These are phyloP conservation scores for Cladorrhinum sp. DNA, from an alignment of 2,329 filamentous ascomycete genomes.

Conservation along the genomic window DNA sequence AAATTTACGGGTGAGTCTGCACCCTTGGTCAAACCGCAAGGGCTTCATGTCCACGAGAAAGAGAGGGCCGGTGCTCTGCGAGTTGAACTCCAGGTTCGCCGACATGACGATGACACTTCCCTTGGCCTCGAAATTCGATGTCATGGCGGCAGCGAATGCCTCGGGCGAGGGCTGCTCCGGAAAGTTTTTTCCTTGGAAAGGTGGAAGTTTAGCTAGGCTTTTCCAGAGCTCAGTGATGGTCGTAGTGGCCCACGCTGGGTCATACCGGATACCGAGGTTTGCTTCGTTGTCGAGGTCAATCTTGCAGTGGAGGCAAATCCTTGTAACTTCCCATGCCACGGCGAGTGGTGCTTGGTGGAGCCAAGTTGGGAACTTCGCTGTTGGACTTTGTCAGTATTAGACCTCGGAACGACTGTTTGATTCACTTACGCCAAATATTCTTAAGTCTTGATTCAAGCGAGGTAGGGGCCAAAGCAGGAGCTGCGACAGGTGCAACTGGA, in stretches of 20 bases:
- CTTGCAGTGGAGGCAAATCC: conserved; percentile 45
- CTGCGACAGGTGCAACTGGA: background rate
- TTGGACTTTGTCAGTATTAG: background rate
- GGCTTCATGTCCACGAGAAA: conserved; percentile 49
- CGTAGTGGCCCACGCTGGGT: conserved; percentile 36
- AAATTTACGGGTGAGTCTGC: conserved; percentile 54
- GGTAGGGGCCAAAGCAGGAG: background rate
- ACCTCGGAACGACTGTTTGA: background rate
- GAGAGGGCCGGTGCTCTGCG: conserved; percentile 35
- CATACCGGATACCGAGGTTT: conserved; percentile 33
- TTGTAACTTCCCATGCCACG: conserved; percentile 52
- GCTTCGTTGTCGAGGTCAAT: conserved; percentile 37
- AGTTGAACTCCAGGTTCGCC: conserved; percentile 40
- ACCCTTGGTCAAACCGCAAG: conserved; percentile 45
- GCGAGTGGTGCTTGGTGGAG: conserved; percentile 46
- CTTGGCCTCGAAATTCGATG: conserved; percentile 33
- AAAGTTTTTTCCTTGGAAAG: conserved; percentile 44
- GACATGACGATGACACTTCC: conserved; percentile 43
- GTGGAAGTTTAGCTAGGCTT: conserved; percentile 37
- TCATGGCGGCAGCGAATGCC: conserved; percentile 46
- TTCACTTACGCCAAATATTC: conserved; percentile 41
- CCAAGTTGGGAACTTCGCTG: conserved; percentile 40
- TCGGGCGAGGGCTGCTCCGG: conserved; percentile 44
- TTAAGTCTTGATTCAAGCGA: conserved; percentile 31
- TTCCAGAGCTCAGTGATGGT: conserved; percentile 45